These are phyloP conservation scores for Nannochloropsis gaditana DNA, from an alignment of 108 stramenopile genomes.

Conservation along the genomic window DNA sequence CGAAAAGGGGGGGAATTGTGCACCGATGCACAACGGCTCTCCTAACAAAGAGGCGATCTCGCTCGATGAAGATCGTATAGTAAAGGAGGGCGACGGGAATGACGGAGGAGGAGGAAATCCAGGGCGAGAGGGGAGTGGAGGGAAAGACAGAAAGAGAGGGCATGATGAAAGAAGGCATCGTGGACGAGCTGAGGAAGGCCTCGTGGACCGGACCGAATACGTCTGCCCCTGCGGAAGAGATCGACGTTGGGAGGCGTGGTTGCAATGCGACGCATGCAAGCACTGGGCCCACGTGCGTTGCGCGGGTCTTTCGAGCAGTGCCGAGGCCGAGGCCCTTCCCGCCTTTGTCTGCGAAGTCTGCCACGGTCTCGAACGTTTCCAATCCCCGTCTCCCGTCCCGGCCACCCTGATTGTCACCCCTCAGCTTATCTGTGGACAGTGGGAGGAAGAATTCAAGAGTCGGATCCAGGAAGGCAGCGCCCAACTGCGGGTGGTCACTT, in stretches of 20 bases:
- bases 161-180: neutral
- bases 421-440: constrained; percentile 32
- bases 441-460: constrained; percentile 30
- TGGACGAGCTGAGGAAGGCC: neutral
- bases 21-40: no score
- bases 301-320: neutral
- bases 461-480: constrained; percentile 28
- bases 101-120: neutral
- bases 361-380: neutral
- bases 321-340: neutral
- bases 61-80: neutral
- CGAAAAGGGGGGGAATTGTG: no score
- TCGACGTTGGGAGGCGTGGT: neutral
- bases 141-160: constrained; percentile 1
- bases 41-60: neutral
- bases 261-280: neutral
- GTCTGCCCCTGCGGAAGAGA: neutral
- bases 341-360: neutral
- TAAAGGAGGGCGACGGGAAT: neutral
- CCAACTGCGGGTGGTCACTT: constrained; percentile 22
- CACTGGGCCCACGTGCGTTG: neutral
- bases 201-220: neutral
- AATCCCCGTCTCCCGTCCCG: neutral
- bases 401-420: constrained; percentile 45
- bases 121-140: constrained; percentile 7